Base-by-base conservation (phyloP, 345 rosid genomes). In the Eucalyptus cloeziana region DNA sequence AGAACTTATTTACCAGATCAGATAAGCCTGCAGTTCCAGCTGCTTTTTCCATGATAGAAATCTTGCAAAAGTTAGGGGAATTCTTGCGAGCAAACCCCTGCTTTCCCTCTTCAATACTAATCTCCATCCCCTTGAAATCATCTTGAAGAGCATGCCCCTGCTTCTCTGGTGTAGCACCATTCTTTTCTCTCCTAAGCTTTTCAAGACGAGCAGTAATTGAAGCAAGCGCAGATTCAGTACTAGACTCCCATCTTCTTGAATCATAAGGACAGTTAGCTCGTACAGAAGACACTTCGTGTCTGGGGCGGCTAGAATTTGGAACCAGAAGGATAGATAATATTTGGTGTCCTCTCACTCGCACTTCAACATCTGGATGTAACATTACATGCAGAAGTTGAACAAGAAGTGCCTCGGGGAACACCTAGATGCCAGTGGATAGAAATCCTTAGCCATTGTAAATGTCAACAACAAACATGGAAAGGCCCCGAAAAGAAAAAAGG, bases 331-430 rank as follows among this genome's bases (percentile, higher is more conserved):
- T 92, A 3, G 99, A 96, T 93, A 97, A 95, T 91, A 97, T 94
- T 88, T 94, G 97, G 91, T 96, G 99, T 5, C 95, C 99, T 89
- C 96, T 97, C 56, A 96, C 96, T 50, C 99, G 99, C 49, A 94
- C 97, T 92, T 94, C 97, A 79, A 95, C 90, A 89, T 95, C 95
- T 83, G 99, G 95, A 94, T 97, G 99, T 91, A 98, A 89, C 98
- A 97, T 97, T 91, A 93, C 97, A 90, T 92, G 95, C 91, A 98
- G 90, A 91, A 98, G 96, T 86, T 96, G 98, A 88, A 92, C 93
- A 88, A 97, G 97, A 90, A 97, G 96, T 80, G 93, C 89, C 67
- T 97, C 99, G 0, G 99, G 99, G 88, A 98, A 97, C 86, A 93
- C 95, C 99, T 98, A 88, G 51, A 90, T 22, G 54, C 79, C 47